A percentile compares a stretch with the other conserved stretches of the same genome.
Conservation (phyloP, 192 early-diverging fungal genomes). For the Anaeromyces robustus region DNA sequence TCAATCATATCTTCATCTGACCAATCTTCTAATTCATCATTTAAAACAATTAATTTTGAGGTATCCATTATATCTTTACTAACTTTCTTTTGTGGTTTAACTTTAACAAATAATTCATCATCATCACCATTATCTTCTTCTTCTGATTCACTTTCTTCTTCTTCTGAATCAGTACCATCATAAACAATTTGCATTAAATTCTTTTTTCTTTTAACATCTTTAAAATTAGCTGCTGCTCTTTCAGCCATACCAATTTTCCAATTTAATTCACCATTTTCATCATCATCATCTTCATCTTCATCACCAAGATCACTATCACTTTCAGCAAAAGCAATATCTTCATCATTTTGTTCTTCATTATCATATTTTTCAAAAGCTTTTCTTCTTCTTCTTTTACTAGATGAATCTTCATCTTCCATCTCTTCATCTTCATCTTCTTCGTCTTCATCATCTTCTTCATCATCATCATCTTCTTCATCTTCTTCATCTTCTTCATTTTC, state of each 20-base stretch:
- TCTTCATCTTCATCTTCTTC: neutral
- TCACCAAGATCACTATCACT: constrained; percentile 6
- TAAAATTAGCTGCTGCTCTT: neutral
- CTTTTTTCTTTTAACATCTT: constrained; percentile 31
- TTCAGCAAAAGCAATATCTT: neutral
- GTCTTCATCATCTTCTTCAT: constrained; percentile 13
- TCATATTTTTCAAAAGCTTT: neutral
- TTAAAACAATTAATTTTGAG: constrained; percentile 37
- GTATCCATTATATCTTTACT: constrained; percentile 36
- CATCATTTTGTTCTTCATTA: neutral
- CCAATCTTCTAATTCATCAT: constrained; percentile 49
- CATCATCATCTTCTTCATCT: constrained; percentile 6
- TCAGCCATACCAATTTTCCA: constrained; percentile 4
- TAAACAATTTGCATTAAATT: constrained; percentile 88
- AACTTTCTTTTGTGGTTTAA: constrained; percentile 20
- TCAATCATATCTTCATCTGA: constrained; percentile 48
- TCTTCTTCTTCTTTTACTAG: neutral
- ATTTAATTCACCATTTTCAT: constrained; percentile 10
- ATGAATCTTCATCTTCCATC: constrained; percentile 10
- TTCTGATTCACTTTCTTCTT: constrained; percentile 25
- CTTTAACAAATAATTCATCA: constrained; percentile 35
- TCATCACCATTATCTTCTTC: constrained; percentile 28
- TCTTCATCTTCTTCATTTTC: constrained; percentile 14
- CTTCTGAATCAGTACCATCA: constrained; percentile 15
- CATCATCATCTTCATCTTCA: constrained; percentile 10